Evolutionary conservation across 345 rosid species (phyloP), one percentile per base, ranked within the genome.

Genomic region (Erodium maritimum): DNA sequence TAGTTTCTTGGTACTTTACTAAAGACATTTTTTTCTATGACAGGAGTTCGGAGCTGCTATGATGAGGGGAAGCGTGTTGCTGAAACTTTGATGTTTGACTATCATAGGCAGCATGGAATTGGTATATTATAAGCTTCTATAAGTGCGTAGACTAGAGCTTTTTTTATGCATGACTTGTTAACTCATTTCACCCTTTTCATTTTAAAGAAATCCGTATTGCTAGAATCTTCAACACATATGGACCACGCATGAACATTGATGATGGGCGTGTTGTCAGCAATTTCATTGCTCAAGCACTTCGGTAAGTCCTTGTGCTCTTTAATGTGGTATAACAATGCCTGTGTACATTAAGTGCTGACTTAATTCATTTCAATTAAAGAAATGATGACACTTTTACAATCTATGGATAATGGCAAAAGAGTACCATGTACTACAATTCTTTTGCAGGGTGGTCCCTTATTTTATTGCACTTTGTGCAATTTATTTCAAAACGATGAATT

Each of bases 211-310:
- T 93, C 55, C 91, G 99, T n/a, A 84, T 93, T 68, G 99, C 95
- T 51, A 85, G 97, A 83, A 93, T 93, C 71, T 93, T 93, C 72
- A 89, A 93, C 82, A 93, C 99, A 12, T 93, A 89, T 54, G 97
- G 99, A 59, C 95, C 99, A 14, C 89, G 97, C 23, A 93, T 93
- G 99, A 89, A 93, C 67, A 93, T 89, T 3, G 99, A 93, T 67
- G 99, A 93, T 76, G 99, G 99, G 4, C 97, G 99, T 70, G 99
- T 93, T 18, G 99, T 93, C 65, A 93, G 99, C 88, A 93, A 93
- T 69, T 93, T 93, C 85, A 93, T 93, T 51, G 99, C 99, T 63
- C 99, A 89, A 79, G 97, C 99, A 61, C 82, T 93, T 19, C 76
- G 97, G 99, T 93, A 66, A 69, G 61, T 65, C 45, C 59, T 50